A percentile compares a stretch with the other conserved stretches of the same genome.
Conservation (phyloP, 768 basidiomycete species). For the Tylopilus cervinicoccineus region DNA sequence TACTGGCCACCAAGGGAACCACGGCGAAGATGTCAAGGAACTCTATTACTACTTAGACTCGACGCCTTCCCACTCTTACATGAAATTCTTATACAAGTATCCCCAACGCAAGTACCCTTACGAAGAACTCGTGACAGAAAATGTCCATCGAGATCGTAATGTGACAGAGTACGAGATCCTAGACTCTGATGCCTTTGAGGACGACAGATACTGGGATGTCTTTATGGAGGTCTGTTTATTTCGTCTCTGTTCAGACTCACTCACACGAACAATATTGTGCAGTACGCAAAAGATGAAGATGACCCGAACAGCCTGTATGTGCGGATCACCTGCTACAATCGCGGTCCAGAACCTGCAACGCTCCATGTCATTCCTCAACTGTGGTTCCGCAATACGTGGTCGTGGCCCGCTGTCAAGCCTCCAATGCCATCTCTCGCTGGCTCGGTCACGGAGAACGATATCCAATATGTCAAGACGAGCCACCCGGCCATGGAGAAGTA, state of each 20-base stretch:
- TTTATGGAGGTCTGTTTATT: constrained; percentile 79
- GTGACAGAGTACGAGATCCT: constrained; percentile 91
- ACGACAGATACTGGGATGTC: constrained; percentile 96
- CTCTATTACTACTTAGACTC: constrained; percentile 98
- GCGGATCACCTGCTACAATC: constrained; percentile 94
- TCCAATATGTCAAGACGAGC: constrained; percentile 61
- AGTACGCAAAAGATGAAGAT: constrained; percentile 98
- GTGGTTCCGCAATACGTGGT: constrained; percentile 99
- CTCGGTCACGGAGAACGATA: constrained; percentile 44
- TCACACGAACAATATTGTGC: constrained; percentile 6
- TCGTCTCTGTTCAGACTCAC: constrained; percentile 3
- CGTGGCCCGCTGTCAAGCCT: constrained; percentile 75
- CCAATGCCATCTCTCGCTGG: constrained; percentile 58
- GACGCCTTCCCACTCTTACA: constrained; percentile 98
- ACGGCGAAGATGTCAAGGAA: constrained; percentile 99
- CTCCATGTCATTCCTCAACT: constrained; percentile 93
- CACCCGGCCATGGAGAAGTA: constrained; percentile 75
- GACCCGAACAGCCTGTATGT: constrained; percentile 84
- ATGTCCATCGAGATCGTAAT: constrained; percentile 73
- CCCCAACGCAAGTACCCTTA: constrained; percentile 92
- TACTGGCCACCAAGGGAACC: constrained; percentile 96
- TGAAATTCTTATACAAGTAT: constrained; percentile 99
- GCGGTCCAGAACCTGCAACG: constrained; percentile 91
- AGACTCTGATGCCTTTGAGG: constrained; percentile 89
- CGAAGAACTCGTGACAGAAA: constrained; percentile 88